phyloP scores from a whole-genome alignment of 495 filamentous ascomycete species.

The Rusavskia elegans region DNA sequence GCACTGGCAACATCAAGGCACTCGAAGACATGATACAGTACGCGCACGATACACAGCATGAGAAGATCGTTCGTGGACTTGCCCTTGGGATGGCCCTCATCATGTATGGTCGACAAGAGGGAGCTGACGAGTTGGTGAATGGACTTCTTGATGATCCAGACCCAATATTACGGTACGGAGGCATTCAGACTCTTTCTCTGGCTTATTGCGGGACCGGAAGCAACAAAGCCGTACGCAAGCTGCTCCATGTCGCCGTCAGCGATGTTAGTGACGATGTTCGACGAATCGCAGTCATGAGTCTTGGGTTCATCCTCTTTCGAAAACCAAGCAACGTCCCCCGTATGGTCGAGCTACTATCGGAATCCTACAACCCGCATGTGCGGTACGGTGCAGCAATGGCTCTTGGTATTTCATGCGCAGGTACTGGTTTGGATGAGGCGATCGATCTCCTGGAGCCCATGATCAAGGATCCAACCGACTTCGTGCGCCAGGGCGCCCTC shows the following conservation, averaged over 20 bases:
- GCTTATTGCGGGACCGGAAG: conserved; percentile 94
- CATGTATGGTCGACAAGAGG: conserved; percentile 94
- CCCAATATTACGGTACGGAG: conserved; percentile 84
- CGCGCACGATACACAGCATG: conserved; percentile 93
- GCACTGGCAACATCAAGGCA: conserved; percentile 80
- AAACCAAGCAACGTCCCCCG: conserved; percentile 94
- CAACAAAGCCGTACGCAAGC: conserved; percentile 95
- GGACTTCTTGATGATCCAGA: conserved; percentile 88
- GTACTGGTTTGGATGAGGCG: conserved; percentile 90
- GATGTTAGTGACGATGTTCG: conserved; percentile 98
- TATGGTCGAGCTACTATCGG: conserved; percentile 96
- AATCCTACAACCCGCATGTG: conserved; percentile 98
- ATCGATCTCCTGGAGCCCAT: conserved; percentile 96
- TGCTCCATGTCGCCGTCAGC: conserved; percentile 94
- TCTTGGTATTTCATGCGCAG: conserved; percentile 92
- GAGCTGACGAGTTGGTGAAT: conserved; percentile 85
- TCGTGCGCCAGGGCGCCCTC: conserved; percentile 93
- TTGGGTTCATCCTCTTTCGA: conserved; percentile 96
- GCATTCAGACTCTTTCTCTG: conserved; percentile 96
- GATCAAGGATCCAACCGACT: conserved; percentile 98
- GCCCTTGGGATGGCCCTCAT: conserved; percentile 95
- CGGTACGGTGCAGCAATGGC: conserved; percentile 98
- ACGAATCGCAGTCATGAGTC: conserved; percentile 90
- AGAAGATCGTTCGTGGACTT: conserved; percentile 94
- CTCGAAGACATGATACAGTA: conserved; percentile 94